These are phyloP conservation scores for Camellia lanceoleosa DNA, from an alignment of 148 eudicot genomes.

Conservation along the genomic window DNA sequence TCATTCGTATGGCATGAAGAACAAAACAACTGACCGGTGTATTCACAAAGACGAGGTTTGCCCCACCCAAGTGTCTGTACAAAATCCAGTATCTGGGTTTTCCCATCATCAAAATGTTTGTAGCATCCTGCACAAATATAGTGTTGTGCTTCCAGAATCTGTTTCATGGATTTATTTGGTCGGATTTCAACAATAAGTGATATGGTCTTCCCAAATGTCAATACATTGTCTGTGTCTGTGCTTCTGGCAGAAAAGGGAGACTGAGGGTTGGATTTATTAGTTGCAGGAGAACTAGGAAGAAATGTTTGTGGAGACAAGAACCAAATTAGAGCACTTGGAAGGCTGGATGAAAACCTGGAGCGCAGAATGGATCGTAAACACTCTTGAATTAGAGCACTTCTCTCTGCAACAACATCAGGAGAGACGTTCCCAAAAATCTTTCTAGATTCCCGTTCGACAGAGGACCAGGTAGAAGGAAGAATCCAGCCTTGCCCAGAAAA, in stretches of 20 bases:
- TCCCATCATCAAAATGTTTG: slow-evolving; percentile 72
- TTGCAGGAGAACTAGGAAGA: slow-evolving; percentile 42
- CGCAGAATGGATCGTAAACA: slow-evolving; percentile 68
- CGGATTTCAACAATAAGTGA: slow-evolving; percentile 66
- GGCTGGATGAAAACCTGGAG: slow-evolving; percentile 34
- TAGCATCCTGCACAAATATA: slow-evolving; percentile 92
- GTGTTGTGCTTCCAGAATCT: slow-evolving; percentile 76
- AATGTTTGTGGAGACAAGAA: slow-evolving; percentile 69
- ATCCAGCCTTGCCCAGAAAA: slow-evolving; percentile 62
- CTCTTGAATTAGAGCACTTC: slow-evolving; percentile 83
- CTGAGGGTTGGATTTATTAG: slow-evolving; percentile 28
- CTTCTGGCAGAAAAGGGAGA: slow-evolving; percentile 29
- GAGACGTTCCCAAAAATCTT: slow-evolving; percentile 83
- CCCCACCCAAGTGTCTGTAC: slow-evolving; percentile 88
- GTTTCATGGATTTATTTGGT: slow-evolving; percentile 62
- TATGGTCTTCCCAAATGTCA: slow-evolving; percentile 68
- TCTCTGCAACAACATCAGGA: slow-evolving; percentile 77
- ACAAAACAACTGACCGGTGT: slow-evolving; percentile 88
- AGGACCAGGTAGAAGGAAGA: slow-evolving; percentile 85
- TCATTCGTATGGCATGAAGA: slow-evolving; percentile 87
- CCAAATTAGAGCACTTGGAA: slow-evolving; percentile 56
- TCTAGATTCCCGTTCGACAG: slow-evolving; percentile 72
- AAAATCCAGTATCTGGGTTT: slow-evolving; percentile 66
- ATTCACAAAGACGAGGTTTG: slow-evolving; percentile 91
- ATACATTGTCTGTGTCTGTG: slow-evolving; percentile 21